These are phyloP conservation scores for Endogone sp. DNA, from an alignment of 192 early-diverging fungal genomes.

Conservation along the genomic window DNA sequence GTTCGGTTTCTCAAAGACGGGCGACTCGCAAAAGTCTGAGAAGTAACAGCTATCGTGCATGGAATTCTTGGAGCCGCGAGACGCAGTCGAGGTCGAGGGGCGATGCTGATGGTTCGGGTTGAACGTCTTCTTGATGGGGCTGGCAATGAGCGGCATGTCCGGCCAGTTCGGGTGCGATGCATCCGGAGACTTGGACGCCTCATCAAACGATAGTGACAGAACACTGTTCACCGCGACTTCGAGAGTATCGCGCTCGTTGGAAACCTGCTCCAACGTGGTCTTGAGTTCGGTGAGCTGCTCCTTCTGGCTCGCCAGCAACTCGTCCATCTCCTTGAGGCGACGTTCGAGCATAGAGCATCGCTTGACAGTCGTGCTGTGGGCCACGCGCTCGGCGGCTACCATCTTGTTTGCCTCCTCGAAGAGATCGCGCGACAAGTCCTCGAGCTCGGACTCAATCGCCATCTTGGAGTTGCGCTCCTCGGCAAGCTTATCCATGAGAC, in stretches of 20 bases:
- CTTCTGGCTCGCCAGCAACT: conserved; percentile 28
- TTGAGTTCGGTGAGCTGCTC: conserved; percentile 32
- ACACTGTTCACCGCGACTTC: conserved; percentile 21
- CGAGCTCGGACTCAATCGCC: conserved; percentile 26
- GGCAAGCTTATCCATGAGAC: conserved; percentile 30
- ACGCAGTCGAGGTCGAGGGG: not conserved
- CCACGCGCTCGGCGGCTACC: conserved; percentile 32
- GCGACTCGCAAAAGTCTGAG: not conserved
- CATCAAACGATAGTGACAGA: not conserved
- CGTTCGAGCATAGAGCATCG: conserved; percentile 22
- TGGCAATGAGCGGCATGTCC: too few species aligned
- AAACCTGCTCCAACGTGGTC: conserved; percentile 25
- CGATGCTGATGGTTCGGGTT: not conserved
- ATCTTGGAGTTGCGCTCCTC: conserved; percentile 30
- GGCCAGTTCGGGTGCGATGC: not conserved
- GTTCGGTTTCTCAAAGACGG: not conserved
- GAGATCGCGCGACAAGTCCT: conserved; percentile 26
- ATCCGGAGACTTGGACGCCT: not conserved
- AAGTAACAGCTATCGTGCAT: not conserved
- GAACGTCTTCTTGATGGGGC: not conserved
- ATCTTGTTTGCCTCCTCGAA: conserved; percentile 36
- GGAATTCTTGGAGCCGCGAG: not conserved
- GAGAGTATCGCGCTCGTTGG: conserved; percentile 24
- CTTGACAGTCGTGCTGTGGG: conserved; percentile 17
- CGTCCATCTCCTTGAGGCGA: conserved; percentile 29